These are phyloP conservation scores for Nemania bipapillata DNA, from an alignment of 2,329 filamentous ascomycete genomes.

Conservation along the genomic window DNA sequence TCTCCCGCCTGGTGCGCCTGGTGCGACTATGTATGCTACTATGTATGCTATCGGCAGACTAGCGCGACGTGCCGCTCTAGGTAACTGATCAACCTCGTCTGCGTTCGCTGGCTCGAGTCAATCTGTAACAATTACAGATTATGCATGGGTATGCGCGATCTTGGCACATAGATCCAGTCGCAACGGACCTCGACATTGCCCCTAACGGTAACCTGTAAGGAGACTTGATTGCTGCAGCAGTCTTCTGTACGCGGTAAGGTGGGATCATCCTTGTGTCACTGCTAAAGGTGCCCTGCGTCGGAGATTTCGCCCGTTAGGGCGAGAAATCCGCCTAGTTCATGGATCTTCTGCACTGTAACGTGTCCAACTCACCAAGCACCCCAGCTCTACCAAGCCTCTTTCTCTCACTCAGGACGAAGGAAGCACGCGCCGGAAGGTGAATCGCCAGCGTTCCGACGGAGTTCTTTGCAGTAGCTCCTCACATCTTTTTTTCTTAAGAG, in stretches of 20 bases:
- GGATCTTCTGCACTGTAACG: slow-evolving; percentile 33
- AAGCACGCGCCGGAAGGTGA: slow-evolving; percentile 28
- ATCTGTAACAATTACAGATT: slow-evolving; percentile 4
- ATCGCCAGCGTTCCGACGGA: slow-evolving; percentile 15
- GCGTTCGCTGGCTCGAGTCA: slow-evolving; percentile 1
- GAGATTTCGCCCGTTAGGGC: slow-evolving; percentile 36
- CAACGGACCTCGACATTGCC: slow-evolving; percentile 23
- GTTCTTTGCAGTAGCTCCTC: slow-evolving; percentile 8
- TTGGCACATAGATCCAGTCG: slow-evolving; percentile 26
- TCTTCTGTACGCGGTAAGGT: slow-evolving; percentile 22
- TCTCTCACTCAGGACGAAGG: slow-evolving; percentile 7
- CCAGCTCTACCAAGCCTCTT: slow-evolving; percentile 18
- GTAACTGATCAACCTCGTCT: not conserved
- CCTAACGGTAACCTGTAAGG: slow-evolving; percentile 22
- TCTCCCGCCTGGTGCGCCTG: not conserved
- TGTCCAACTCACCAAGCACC: slow-evolving; percentile 31
- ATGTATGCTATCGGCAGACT: not conserved
- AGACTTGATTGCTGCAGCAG: slow-evolving; percentile 13
- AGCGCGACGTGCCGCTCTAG: not conserved
- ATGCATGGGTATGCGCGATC: slow-evolving; percentile 9
- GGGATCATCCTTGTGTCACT: slow-evolving; percentile 33
- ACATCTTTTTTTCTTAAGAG: not conserved
- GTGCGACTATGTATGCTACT: not conserved
- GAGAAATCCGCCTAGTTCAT: slow-evolving; percentile 30
- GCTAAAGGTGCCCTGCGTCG: slow-evolving; percentile 36